Percentiles rank a stretch among this genome's conserved stretches.
These are phyloP conservation scores for Leccinum longicurvipes DNA, from an alignment of 768 basidiomycete species.

Conservation along the genomic window DNA sequence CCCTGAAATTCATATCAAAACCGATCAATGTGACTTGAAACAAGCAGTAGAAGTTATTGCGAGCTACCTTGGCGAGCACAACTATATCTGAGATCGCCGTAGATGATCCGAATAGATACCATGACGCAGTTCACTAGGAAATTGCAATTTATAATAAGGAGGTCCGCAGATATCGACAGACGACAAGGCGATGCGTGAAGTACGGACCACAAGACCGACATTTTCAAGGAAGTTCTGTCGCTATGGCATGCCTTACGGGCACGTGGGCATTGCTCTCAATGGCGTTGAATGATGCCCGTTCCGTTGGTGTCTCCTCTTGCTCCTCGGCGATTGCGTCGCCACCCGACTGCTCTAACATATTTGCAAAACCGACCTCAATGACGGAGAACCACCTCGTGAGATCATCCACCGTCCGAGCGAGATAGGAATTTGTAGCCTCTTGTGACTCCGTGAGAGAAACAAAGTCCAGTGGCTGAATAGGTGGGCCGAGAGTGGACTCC, in stretches of 20 bases:
- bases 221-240: conserved; percentile 21
- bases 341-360: conserved; percentile 53
- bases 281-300: conserved; percentile 13
- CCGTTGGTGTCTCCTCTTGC: conserved; percentile 42
- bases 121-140: conserved; percentile 9
- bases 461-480: conserved; percentile 70
- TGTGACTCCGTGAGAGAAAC: conserved; percentile 46
- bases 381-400: conserved; percentile 73
- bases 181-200: conserved; percentile 9
- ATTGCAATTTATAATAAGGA: conserved; percentile 11
- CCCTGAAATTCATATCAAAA: conserved; percentile 92
- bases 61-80: conserved; percentile 70
- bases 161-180: conserved; percentile 16
- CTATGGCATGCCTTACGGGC: conserved; percentile 9
- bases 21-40: conserved; percentile 72
- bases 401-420: conserved; percentile 71
- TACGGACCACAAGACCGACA: conserved; percentile 1
- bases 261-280: conserved; percentile 8
- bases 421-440: conserved; percentile 62
- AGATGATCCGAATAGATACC: conserved; percentile 17
- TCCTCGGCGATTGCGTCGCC: conserved; percentile 64
- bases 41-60: conserved; percentile 77
- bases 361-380: conserved; percentile 68
- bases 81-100: conserved; percentile 43
- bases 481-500: conserved; percentile 38